Evolutionary conservation across 495 filamentous ascomycete species (phyloP).

Genomic region (Elaphomyces granulatus): DNA sequence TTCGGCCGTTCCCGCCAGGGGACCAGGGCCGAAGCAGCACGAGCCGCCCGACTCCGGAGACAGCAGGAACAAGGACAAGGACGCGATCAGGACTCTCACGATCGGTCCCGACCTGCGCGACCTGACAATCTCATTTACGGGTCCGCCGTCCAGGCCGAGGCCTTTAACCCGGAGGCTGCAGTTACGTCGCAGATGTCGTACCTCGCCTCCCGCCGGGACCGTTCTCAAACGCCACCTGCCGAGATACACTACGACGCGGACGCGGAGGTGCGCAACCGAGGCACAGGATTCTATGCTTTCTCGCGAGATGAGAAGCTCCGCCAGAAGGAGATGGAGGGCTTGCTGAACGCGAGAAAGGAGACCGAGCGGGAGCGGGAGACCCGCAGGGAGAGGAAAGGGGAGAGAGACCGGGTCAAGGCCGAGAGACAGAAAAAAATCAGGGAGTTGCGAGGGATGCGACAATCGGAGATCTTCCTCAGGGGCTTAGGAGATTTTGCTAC

Average conservation of each 20-base stretch:
- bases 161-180: conserved; percentile 57
- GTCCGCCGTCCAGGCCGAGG: conserved; percentile 62
- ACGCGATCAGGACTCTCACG: conserved; percentile 25
- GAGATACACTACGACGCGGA: conserved; percentile 72
- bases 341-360: conserved; percentile 48
- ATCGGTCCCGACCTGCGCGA: conserved; percentile 42
- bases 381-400: conserved; percentile 31
- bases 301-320: conserved; percentile 52
- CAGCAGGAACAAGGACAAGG: conserved; percentile 22
- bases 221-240: conserved; percentile 59
- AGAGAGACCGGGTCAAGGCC: conserved; percentile 35
- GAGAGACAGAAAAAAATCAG: conserved; percentile 43
- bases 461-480: conserved; percentile 61
- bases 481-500: conserved; percentile 18
- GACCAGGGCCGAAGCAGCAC: conserved; percentile 47
- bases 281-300: conserved; percentile 83
- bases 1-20: conserved; percentile 64
- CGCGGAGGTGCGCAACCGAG: conserved; percentile 70
- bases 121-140: conserved; percentile 70
- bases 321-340: conserved; percentile 56
- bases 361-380: conserved; percentile 51
- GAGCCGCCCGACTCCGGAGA: conserved; percentile 37
- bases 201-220: conserved; percentile 59
- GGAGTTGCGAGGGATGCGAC: conserved; percentile 40
- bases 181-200: conserved; percentile 50